Evolutionary conservation across 495 filamentous ascomycete species (phyloP).

Genomic region (Neurospora tetraspora): DNA sequence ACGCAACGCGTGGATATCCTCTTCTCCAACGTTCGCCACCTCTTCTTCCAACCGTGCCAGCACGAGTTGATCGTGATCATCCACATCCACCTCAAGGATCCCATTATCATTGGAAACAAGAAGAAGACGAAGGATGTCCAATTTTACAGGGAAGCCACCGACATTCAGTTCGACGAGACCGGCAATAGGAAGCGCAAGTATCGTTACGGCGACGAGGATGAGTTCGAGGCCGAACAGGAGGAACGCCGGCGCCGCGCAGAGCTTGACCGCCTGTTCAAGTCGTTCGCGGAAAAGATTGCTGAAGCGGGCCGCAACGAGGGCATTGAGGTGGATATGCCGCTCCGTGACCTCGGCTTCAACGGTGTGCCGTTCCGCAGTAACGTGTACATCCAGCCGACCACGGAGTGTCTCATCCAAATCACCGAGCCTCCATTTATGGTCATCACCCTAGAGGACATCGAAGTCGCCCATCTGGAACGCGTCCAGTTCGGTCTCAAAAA

Average conservation of each 20-base stretch:
- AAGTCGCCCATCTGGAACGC: conserved; percentile 91
- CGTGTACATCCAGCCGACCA: conserved; percentile 89
- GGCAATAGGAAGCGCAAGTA: conserved; percentile 96
- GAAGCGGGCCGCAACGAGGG: conserved; percentile 78
- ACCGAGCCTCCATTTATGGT: conserved; percentile 96
- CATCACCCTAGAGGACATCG: conserved; percentile 88
- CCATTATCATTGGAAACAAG: conserved; percentile 97
- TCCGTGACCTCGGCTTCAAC: conserved; percentile 91
- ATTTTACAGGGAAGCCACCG: conserved; percentile 95
- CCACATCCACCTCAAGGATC: conserved; percentile 93
- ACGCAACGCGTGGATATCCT: conserved; percentile 83
- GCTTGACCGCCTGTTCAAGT: conserved; percentile 90
- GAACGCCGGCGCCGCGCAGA: conserved; percentile 83
- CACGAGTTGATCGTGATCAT: conserved; percentile 97
- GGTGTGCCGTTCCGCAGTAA: conserved; percentile 93
- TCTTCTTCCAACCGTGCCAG: conserved; percentile 96
- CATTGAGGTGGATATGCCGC: conserved; percentile 89
- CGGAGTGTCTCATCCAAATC: conserved; percentile 95
- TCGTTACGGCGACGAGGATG: conserved; percentile 97
- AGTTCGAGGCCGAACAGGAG: conserved; percentile 97
- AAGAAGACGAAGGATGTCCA: conserved; percentile 95
- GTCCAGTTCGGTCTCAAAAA: conserved; percentile 99
- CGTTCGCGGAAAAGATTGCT: conserved; percentile 93
- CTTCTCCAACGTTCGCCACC: conserved; percentile 96
- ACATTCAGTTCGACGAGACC: conserved; percentile 98